Conservation (phyloP, 306 rosid genomes). For the Psophocarpus tetragonolobus region DNA sequence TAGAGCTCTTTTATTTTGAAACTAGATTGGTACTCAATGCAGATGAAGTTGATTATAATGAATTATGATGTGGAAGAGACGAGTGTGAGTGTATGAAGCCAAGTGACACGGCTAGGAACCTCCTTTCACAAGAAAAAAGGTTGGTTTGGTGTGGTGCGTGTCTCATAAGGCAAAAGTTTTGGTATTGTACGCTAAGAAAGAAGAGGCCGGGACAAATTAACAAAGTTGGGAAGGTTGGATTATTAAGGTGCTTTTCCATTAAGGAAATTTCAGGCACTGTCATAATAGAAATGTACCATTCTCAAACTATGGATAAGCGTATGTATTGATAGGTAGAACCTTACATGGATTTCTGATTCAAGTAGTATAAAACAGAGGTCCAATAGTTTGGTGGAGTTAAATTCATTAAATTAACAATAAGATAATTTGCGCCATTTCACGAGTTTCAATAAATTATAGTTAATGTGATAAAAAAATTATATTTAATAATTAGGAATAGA, state of each 20-base stretch:
- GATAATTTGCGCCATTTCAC: not conserved
- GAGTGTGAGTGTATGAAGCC: not conserved
- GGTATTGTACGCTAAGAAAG: conserved; percentile 40
- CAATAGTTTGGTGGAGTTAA: not conserved
- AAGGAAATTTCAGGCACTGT: conserved; percentile 28
- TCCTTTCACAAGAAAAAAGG: conserved; percentile 29
- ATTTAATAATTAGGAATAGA: too few relatives aligned
- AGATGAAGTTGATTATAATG: not conserved
- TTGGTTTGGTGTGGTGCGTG: conserved; percentile 11
- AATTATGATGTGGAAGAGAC: not conserved
- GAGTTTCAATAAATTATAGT: not conserved
- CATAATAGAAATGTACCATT: not conserved
- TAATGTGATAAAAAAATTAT: too few relatives aligned
- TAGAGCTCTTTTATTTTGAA: not conserved
- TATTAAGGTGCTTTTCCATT: not conserved
- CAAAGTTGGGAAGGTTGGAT: not conserved
- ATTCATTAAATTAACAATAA: not conserved
- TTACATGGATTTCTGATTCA: not conserved
- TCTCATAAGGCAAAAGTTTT: conserved; percentile 28
- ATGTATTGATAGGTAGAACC: not conserved
- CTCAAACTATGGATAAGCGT: not conserved
- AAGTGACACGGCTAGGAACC: not conserved
- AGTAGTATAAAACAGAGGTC: too few relatives aligned
- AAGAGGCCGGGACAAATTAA: not conserved
- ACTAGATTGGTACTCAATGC: not conserved